Percentiles rank a stretch among this genome's conserved stretches.
Evolutionary conservation across 257 asterid species (phyloP).

Genomic region (Plantago ovata): DNA sequence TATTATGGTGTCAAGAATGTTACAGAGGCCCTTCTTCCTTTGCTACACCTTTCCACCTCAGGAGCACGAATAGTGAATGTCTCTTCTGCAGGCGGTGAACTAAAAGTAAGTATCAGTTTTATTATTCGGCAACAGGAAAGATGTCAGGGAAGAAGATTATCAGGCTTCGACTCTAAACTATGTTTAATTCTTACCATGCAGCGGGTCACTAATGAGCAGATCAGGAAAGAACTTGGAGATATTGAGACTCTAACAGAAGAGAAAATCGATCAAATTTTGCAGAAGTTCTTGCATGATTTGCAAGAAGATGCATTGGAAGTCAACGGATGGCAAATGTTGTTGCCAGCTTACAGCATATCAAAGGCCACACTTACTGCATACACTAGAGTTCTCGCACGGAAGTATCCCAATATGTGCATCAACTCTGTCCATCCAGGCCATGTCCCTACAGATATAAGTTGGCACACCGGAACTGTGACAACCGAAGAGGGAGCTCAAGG

Average conservation of each 20-base stretch:
- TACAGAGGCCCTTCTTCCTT: conserved; percentile 72
- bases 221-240: conserved; percentile 56
- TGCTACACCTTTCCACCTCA: conserved; percentile 44
- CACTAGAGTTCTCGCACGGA: conserved; percentile 65
- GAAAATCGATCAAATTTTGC: conserved; percentile 46
- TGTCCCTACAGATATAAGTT: conserved; percentile 64
- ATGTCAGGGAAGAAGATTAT: too few relatives aligned
- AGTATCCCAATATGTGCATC: conserved; percentile 54
- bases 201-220: conserved; percentile 55
- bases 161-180: too few relatives aligned
- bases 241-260: conserved; percentile 57
- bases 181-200: conserved; percentile 28
- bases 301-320: conserved; percentile 41
- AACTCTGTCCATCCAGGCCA: conserved; percentile 81
- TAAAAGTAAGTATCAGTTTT: conserved; percentile 37
- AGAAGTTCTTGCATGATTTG: conserved; percentile 46
- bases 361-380: conserved; percentile 70
- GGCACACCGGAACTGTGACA: conserved; percentile 56
- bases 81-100: conserved; percentile 65
- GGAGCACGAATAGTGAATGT: conserved; percentile 74
- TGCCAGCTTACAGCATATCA: conserved; percentile 76
- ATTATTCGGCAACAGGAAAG: too few relatives aligned
- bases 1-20: conserved; percentile 71
- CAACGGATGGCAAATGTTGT: conserved; percentile 77
- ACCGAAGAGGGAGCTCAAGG: conserved; percentile 72